Evolutionary conservation across 2,329 filamentous ascomycete genomes (phyloP).

Genomic region (Drechslerella dactyloides): DNA sequence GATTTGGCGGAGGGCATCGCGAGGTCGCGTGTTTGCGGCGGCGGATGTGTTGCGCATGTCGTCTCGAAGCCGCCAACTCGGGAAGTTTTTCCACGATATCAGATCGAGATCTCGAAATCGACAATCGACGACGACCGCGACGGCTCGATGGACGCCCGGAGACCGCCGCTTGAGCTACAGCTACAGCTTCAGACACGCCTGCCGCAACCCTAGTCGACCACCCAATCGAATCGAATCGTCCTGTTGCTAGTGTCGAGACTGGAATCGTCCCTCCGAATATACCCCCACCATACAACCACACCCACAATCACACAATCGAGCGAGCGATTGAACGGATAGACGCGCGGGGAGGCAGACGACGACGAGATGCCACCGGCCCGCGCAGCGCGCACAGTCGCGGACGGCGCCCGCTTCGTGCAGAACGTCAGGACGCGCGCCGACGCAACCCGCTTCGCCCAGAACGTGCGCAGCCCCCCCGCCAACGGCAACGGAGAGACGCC

Average conservation of each 20-base stretch:
- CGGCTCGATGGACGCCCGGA: constrained; percentile 5
- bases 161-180: constrained; percentile 13
- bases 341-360: not conserved
- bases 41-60: constrained; percentile 44
- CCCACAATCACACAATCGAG: not conserved
- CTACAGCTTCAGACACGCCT: constrained; percentile 7
- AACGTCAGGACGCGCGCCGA: constrained; percentile 48
- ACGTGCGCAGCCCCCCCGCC: constrained; percentile 38
- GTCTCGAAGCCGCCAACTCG: constrained; percentile 13
- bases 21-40: not conserved
- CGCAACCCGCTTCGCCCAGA: constrained; percentile 47
- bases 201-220: not conserved
- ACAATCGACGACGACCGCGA: not conserved
- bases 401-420: constrained; percentile 48
- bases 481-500: constrained; percentile 59
- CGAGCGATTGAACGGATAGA: not conserved
- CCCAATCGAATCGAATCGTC: too few species aligned
- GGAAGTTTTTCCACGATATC: constrained; percentile 4
- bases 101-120: not conserved
- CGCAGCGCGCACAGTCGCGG: constrained; percentile 44
- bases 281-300: not conserved
- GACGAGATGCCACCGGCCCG: constrained; percentile 28
- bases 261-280: not conserved
- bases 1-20: not conserved
- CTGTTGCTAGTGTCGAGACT: too few species aligned